Conservation (phyloP, 2,329 filamentous ascomycete genomes). For the Talaromyces sp. region DNA sequence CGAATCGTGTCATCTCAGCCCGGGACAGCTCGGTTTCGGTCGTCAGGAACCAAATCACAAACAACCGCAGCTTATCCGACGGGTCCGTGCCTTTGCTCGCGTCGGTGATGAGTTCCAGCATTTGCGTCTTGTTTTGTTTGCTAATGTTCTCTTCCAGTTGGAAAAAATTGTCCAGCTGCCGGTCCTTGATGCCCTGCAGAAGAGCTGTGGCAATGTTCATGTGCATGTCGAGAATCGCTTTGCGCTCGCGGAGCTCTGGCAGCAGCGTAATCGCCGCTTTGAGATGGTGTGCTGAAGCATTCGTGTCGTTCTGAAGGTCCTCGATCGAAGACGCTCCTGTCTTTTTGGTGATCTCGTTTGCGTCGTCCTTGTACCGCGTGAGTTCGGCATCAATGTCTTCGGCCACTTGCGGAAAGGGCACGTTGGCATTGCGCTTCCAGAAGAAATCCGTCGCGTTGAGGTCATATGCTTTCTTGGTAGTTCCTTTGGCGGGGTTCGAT, state of each 20-base stretch:
- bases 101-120: conserved; percentile 81
- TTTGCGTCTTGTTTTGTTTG: conserved; percentile 84
- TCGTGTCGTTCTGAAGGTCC: conserved; percentile 83
- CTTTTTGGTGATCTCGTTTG: conserved; percentile 88
- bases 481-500: conserved; percentile 65
- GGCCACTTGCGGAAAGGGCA: conserved; percentile 91
- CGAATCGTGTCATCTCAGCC: conserved; percentile 77
- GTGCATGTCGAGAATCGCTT: conserved; percentile 92
- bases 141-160: conserved; percentile 88
- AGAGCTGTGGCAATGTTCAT: conserved; percentile 92
- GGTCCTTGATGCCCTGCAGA: conserved; percentile 80
- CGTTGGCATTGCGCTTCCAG: conserved; percentile 85
- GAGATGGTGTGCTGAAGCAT: conserved; percentile 84
- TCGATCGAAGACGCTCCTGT: conserved; percentile 90
- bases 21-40: conserved; percentile 83
- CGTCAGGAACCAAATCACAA: conserved; percentile 95
- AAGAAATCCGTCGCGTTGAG: conserved; percentile 89
- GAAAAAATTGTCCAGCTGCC: conserved; percentile 93
- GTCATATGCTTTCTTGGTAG: conserved; percentile 85
- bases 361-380: conserved; percentile 92
- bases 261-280: conserved; percentile 92
- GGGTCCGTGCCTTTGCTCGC: conserved; percentile 75
- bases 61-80: conserved; percentile 83
- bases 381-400: conserved; percentile 94
- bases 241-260: conserved; percentile 86